Evolutionary conservation across 129 eudicot species (phyloP).

Genomic region (Helianthus annuus): HanXRQr2.0-SUNRISE NC_035434.2:44238877-44239376

Average conservation of each 20-base stretch:
- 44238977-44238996: background rate
- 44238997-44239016: background rate
- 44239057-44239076: background rate
- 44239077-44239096: background rate
- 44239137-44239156: background rate
- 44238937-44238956: too few species aligned
- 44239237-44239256: background rate
- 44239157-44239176: background rate
- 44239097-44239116: background rate
- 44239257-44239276: background rate
- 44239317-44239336: background rate
- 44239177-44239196: constrained; percentile 8
- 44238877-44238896: too few species aligned
- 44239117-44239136: constrained; percentile 1
- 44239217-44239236: background rate
- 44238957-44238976: too few species aligned
- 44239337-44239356: constrained; percentile 5
- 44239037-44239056: background rate
- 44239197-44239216: background rate
- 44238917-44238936: too few species aligned
- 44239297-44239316: background rate
- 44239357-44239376: background rate
- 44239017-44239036: background rate
- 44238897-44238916: too few species aligned
- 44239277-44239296: background rate